Conservation (phyloP, 768 basidiomycete genomes). For the Glaciozyma antarctica region DNA sequence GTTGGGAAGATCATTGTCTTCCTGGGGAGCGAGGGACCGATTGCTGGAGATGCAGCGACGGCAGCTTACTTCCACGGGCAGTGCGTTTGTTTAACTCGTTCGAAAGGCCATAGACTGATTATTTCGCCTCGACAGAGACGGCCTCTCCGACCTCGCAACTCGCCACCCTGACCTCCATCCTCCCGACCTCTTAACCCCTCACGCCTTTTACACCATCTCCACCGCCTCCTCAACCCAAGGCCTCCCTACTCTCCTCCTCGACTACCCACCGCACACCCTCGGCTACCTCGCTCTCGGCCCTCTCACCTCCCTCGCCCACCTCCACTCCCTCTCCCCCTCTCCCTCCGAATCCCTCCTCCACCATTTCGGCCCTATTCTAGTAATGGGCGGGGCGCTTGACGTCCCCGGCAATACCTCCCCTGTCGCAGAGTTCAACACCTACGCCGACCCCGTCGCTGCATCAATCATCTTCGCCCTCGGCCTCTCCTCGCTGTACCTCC, state of each 20-base stretch:
- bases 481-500: conserved; percentile 46
- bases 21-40: conserved; percentile 55
- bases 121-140: conserved; percentile 23
- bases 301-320: conserved; percentile 63
- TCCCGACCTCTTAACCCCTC: conserved; percentile 5
- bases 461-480: conserved; percentile 52
- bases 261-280: conserved; percentile 48
- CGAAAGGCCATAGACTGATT: conserved; percentile 1
- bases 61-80: conserved; percentile 80
- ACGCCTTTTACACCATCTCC: conserved; percentile 13
- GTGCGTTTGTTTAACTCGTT: conserved; percentile 40
- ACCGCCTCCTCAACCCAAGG: conserved; percentile 24
- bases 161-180: conserved; percentile 35
- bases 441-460: conserved; percentile 61
- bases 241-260: conserved; percentile 48
- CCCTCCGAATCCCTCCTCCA: conserved; percentile 33
- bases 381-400: conserved; percentile 90
- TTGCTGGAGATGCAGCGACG: conserved; percentile 60
- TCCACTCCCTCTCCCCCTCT: conserved; percentile 3
- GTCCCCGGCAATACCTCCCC: conserved; percentile 78
- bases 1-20: conserved; percentile 53
- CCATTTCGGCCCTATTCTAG: conserved; percentile 55
- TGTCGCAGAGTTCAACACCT: conserved; percentile 66
- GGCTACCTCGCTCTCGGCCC: conserved; percentile 68
- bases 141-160: conserved; percentile 33